Conservation (phyloP, 75 land plant genomes). For the Sequoia sempervirens region DNA sequence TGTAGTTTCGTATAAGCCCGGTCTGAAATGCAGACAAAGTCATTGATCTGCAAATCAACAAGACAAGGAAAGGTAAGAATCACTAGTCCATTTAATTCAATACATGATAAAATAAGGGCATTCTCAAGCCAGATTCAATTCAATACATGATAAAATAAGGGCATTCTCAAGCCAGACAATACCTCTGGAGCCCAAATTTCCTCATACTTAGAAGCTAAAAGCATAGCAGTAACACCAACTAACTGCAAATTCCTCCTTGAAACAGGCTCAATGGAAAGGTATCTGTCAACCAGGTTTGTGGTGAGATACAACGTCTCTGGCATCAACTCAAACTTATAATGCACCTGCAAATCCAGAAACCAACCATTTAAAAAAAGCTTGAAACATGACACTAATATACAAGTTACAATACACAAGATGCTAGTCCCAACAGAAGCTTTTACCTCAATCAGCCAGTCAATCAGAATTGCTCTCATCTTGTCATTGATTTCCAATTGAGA, state of each 20-base stretch:
- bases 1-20: constrained; percentile 59
- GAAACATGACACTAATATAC: not conserved
- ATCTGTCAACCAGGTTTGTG: constrained; percentile 60
- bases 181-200: constrained; percentile 85
- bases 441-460: constrained; percentile 90
- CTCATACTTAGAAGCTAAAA: constrained; percentile 82
- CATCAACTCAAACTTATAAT: constrained; percentile 73
- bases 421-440: not conserved
- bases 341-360: constrained; percentile 41
- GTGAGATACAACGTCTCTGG: constrained; percentile 82
- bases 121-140: not conserved
- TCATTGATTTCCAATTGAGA: constrained; percentile 69
- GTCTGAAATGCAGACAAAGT: constrained; percentile 67
- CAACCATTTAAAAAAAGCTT: not conserved
- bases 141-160: not conserved
- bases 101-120: not conserved
- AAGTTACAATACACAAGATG: not conserved
- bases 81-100: not conserved
- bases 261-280: constrained; percentile 40
- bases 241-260: constrained; percentile 62
- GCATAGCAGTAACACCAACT: constrained; percentile 77
- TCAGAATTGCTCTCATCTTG: constrained; percentile 81
- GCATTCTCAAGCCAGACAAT: not conserved
- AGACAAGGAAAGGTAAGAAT: not conserved
- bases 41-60: constrained; percentile 43